Conservation (phyloP, 2,329 filamentous ascomycete species). For the Neopestalotiopsis sp. region DNA sequence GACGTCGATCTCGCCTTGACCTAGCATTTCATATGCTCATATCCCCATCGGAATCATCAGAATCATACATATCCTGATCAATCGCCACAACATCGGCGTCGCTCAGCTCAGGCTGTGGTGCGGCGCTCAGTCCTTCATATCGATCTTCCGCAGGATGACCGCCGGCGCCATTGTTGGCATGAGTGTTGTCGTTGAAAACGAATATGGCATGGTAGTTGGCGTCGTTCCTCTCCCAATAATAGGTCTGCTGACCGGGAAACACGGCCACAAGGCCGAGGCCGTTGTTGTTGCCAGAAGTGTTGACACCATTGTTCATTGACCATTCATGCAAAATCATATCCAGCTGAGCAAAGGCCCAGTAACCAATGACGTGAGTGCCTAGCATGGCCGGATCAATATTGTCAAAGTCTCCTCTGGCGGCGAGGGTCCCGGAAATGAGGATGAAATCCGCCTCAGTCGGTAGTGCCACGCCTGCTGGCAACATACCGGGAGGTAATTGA, state of each 20-base stretch:
- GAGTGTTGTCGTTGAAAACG: background rate
- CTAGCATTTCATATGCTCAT: too few species aligned
- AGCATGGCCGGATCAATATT: background rate
- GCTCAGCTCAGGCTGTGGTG: background rate
- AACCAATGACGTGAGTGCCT: background rate
- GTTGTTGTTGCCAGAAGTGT: background rate
- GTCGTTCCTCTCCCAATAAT: background rate
- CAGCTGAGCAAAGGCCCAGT: background rate
- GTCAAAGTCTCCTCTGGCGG: background rate
- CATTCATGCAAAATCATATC: background rate
- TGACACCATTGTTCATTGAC: background rate
- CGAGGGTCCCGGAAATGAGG: background rate
- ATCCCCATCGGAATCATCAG: too few species aligned
- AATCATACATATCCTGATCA: background rate
- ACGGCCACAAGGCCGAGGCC: background rate
- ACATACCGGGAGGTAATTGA: background rate
- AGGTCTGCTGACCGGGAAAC: background rate
- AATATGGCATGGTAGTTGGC: background rate
- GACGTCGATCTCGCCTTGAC: too few species aligned
- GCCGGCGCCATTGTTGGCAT: background rate
- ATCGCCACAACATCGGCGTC: background rate
- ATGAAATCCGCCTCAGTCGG: background rate
- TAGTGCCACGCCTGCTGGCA: background rate
- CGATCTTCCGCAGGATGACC: background rate
- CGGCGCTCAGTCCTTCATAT: too few species aligned